Evolutionary conservation across 2,329 filamentous ascomycete genomes (phyloP), one percentile per base, ranked within the genome.

Genomic region (Colletotrichum siamense): DNA sequence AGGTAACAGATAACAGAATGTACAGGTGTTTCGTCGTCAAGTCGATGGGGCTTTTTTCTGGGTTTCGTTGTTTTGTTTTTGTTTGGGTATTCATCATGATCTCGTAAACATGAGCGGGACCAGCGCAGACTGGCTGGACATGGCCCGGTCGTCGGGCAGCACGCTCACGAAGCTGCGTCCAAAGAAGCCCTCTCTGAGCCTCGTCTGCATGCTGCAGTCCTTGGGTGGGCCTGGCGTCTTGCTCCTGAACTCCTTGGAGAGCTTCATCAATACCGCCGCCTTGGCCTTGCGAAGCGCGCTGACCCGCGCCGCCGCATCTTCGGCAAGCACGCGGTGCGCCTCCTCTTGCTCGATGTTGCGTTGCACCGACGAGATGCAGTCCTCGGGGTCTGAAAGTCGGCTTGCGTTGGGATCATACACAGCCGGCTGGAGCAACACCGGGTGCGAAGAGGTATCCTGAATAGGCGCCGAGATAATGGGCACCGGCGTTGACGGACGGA

Each of bases 31-130:
- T 57, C 49, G 63, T 73, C 30, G 63, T 75, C 32, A 62, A 52
- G 55, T 65, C 57, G 44, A 49, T 55, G 32, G 57, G 22, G 18
- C 15, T 49, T 44, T 61, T 62, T 69, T 24, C 12, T 69, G 34
- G 49, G 49, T 39, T 24, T 16, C 6, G n/a, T 59, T 18, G 16
- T 39, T n/a, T 16, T 59, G 26, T 61, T 59, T 59, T 69, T 69
- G 34, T 16, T 34, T 67, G 26, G 63, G 64, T 68, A n/a, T 28
- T 68, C 30, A 26, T 68, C 79, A 86, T 64, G 82, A 81, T 63
- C 88, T 86, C 81, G 88, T 91, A 73, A 93, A 92, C 82, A 93
- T 90, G 81, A 93, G 84, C 77, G 92, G 91, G 77, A 93, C 91
- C 79, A 92, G 79, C 22, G 87, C 86, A 66, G 87, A 89, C 80